Evolutionary conservation across 108 stramenopile species (phyloP).

Genomic region (Fragilariopsis cylindrus): DNA sequence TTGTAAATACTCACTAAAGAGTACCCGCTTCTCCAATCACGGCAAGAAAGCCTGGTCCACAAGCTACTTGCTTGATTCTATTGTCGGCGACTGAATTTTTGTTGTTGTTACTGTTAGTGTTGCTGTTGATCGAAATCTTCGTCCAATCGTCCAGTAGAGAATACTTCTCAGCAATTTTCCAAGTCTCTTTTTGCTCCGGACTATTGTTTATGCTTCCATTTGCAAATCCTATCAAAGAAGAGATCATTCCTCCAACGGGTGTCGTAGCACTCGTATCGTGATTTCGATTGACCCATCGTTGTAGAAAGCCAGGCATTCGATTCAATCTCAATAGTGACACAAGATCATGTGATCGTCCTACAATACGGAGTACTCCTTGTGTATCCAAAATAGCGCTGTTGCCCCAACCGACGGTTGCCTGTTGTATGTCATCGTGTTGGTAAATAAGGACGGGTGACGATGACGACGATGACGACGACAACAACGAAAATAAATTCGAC

Average conservation of each 20-base stretch:
- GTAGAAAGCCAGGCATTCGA: constrained; percentile 56
- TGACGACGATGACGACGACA: neutral
- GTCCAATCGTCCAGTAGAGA: constrained; percentile 38
- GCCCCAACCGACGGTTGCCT: constrained; percentile 75
- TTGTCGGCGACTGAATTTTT: constrained; percentile 11
- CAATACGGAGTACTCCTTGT: constrained; percentile 44
- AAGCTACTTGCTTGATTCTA: constrained; percentile 26
- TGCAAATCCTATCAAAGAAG: constrained; percentile 33
- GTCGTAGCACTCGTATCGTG: constrained; percentile 23
- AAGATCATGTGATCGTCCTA: constrained; percentile 86
- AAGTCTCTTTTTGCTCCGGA: constrained; percentile 20
- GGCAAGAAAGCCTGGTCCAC: constrained; percentile 71
- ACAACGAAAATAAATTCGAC: constrained; percentile 1
- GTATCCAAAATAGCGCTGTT: constrained; percentile 58
- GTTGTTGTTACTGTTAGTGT: neutral
- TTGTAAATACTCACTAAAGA: constrained; percentile 5
- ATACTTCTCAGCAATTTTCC: constrained; percentile 31
- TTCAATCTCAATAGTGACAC: constrained; percentile 64
- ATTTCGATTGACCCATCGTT: constrained; percentile 28
- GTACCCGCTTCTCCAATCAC: constrained; percentile 60
- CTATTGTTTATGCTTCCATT: constrained; percentile 17
- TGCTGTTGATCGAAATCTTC: constrained; percentile 22
- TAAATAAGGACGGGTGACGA: constrained; percentile 30
- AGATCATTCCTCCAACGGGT: constrained; percentile 27
- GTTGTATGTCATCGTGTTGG: constrained; percentile 38